Evolutionary conservation across 139 green algal species (phyloP), one percentile per base, ranked within the genome.

Genomic region (Desmodesmus armatus): DNA sequence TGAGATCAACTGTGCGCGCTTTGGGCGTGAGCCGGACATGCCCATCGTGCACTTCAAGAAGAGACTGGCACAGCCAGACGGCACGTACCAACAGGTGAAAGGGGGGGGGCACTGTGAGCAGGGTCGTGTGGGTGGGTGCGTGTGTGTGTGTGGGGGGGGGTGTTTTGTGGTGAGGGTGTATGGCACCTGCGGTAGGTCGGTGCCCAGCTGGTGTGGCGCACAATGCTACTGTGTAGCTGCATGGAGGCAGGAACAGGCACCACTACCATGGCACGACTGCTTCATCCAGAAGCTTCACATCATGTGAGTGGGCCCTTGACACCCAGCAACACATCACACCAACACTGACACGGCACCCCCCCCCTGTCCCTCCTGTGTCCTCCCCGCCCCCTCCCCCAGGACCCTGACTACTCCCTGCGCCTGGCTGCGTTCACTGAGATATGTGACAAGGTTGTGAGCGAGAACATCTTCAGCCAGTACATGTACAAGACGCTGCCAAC

Each of bases 401-500:
- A 90, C 63, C 80, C 75, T 39, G 84, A 89, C 72, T 63, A 29
- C 31, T 35, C 82, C 41, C 80, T 88, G 75, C 79, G 88, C 19
- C 78, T 94, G 72, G 73, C 89, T 79, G 94, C 95, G 0, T 99
- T 95, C 89, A 51, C 25, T 3, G 91, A 95, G 58, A 89, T 95
- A 67, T 90, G 84, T 71, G 77, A 90, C 9, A 74, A 67, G 47
- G 72, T 96, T 31, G 96, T 99, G 9, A 95, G 78, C 41, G 96
- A 99, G 84, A 99, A 97, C 84, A 91, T 99, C 70, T 98, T 99
- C 86, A 94, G 79, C 37, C 95, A 98, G 93, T 99, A 94, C 86
- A 95, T 98, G 83, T 99, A 99, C 96, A 99, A 99, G 91, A 96
- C 89, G 7, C 89, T 99, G 88, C 94, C 95, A 25, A 95, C 88